Percentiles rank a stretch among this genome's conserved stretches.
Evolutionary conservation across 805 yeast species (phyloP).

Genomic region (Cyberlindnera maclurae): DNA sequence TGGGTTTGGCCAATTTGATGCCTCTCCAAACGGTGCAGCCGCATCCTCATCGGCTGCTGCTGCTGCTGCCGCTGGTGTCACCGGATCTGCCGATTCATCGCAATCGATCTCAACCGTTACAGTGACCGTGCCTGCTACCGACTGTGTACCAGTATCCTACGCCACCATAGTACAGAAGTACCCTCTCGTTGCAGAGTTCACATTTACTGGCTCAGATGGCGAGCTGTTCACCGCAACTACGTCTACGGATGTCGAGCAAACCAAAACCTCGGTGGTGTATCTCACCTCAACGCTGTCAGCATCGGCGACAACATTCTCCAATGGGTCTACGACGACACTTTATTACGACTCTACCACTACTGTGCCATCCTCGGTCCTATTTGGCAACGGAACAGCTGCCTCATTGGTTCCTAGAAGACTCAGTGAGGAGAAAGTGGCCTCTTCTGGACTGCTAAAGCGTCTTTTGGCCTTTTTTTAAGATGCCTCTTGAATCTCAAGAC

Average conservation of each 20-base stretch:
- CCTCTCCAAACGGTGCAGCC: constrained; percentile 2
- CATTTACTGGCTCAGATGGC: constrained; percentile 22
- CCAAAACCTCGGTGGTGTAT: constrained; percentile 14
- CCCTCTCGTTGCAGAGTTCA: constrained; percentile 20
- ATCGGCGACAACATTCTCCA: not conserved
- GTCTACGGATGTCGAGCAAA: constrained; percentile 22
- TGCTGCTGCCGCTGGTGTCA: constrained; percentile 3
- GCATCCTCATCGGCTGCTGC: constrained; percentile 3
- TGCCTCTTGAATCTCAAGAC: too few species aligned
- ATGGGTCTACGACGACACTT: constrained; percentile 5
- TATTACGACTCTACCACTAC: constrained; percentile 8
- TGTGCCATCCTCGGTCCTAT: constrained; percentile 3
- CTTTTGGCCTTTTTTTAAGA: constrained; percentile 9
- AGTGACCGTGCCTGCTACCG: constrained; percentile 16
- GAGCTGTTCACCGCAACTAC: constrained; percentile 17
- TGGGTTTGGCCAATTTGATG: constrained; percentile 5
- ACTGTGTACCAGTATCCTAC: constrained; percentile 10
- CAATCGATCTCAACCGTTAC: constrained; percentile 19
- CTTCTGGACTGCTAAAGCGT: constrained; percentile 9
- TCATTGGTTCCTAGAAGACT: constrained; percentile 10
- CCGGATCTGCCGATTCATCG: constrained; percentile 3
- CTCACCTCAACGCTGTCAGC: constrained; percentile 14
- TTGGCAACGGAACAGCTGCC: constrained; percentile 12
- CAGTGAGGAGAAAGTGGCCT: constrained; percentile 4
- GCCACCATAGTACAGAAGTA: constrained; percentile 13